Evolutionary conservation across 768 basidiomycete genomes (phyloP).

Genomic region (Kwoniella heveanensis): DNA sequence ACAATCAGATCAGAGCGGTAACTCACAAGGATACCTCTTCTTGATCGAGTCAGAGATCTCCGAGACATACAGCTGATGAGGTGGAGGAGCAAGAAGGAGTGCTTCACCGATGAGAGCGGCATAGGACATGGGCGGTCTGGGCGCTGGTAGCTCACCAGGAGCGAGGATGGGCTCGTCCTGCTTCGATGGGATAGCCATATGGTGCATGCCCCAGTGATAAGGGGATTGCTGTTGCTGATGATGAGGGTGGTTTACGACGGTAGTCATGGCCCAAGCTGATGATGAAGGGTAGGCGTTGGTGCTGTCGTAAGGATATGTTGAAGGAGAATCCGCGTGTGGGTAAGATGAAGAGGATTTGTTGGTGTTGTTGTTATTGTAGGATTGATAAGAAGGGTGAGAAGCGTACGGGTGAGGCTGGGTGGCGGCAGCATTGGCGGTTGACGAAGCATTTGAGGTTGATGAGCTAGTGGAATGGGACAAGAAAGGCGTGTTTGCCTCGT

Average conservation of each 20-base stretch:
- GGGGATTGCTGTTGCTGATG: conserved; percentile 17
- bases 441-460: conserved; percentile 7
- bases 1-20: background rate
- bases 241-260: background rate
- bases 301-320: background rate
- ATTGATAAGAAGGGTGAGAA: conserved; percentile 5
- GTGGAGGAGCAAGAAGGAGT: conserved; percentile 43
- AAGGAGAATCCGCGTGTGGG: conserved; percentile 5
- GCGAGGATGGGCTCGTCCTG: conserved; percentile 48
- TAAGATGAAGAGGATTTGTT: conserved; percentile 4
- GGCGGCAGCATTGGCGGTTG: conserved; percentile 1
- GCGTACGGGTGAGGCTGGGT: conserved; percentile 20
- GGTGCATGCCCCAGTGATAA: conserved; percentile 27
- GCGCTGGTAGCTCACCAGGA: conserved; percentile 49
- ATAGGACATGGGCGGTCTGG: conserved; percentile 50
- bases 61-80: conserved; percentile 51
- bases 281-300: conserved; percentile 1
- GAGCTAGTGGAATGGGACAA: conserved; percentile 6
- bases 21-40: conserved; percentile 51
- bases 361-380: conserved; percentile 1
- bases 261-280: conserved; percentile 3
- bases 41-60: conserved; percentile 53
- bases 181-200: conserved; percentile 32
- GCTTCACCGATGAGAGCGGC: conserved; percentile 55
- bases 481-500: conserved; percentile 27